phyloP scores from a whole-genome alignment of 169 alveolate genomes.

The Plasmodium gonderi region DNA sequence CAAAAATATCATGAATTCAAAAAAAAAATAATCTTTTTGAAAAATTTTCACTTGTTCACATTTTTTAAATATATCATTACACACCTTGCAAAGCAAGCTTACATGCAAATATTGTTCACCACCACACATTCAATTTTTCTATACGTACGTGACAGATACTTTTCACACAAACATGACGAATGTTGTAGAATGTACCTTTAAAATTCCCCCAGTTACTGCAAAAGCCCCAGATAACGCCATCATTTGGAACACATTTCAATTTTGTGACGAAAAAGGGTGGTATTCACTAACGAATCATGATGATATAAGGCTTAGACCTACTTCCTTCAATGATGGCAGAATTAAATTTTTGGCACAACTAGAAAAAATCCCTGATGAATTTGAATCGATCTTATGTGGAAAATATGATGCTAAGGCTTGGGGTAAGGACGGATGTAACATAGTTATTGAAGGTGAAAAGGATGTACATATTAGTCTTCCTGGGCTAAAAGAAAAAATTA shows the following conservation, averaged over 20 bases:
- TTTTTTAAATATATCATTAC: not conserved
- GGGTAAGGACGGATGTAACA: constrained; percentile 73
- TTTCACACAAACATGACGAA: constrained; percentile 41
- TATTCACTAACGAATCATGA: constrained; percentile 79
- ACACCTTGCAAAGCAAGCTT: too few species aligned
- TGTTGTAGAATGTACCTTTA: constrained; percentile 70
- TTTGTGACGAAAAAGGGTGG: constrained; percentile 80
- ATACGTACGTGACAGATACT: not conserved
- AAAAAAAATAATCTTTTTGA: not conserved
- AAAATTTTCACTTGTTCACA: not conserved
- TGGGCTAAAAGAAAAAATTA: constrained; percentile 72
- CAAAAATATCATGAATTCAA: not conserved
- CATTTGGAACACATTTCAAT: constrained; percentile 73
- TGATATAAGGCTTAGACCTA: constrained; percentile 77
- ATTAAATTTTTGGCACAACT: constrained; percentile 80
- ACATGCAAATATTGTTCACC: not conserved
- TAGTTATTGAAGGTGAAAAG: constrained; percentile 84
- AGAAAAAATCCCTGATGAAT: constrained; percentile 75
- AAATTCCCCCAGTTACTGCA: constrained; percentile 58
- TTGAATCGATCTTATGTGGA: constrained; percentile 78
- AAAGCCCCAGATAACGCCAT: constrained; percentile 64
- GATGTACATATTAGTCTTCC: constrained; percentile 80
- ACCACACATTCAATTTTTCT: not conserved
- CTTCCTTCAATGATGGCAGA: constrained; percentile 77
- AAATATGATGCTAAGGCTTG: constrained; percentile 82